These are phyloP conservation scores for Herpotrichia juniperi DNA, from an alignment of 2,329 filamentous ascomycete species.

Conservation along the genomic window DNA sequence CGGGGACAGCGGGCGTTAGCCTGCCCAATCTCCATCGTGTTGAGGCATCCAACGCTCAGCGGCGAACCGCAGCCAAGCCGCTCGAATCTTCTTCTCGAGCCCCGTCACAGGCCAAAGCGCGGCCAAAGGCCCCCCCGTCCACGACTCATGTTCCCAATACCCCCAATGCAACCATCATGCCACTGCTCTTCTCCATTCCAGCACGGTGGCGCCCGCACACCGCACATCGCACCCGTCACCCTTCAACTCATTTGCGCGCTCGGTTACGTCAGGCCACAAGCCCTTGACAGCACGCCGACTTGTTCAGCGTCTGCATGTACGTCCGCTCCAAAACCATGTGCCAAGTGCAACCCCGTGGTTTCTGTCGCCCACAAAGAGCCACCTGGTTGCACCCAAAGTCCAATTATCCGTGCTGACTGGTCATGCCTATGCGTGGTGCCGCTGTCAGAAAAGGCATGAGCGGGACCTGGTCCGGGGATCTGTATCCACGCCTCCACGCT, in stretches of 20 bases:
- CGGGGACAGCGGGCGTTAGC: not conserved
- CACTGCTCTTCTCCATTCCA: conserved; percentile 8
- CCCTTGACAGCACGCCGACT: not conserved
- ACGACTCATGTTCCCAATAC: not conserved
- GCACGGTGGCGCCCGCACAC: conserved; percentile 8
- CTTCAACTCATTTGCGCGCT: not conserved
- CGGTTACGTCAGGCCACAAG: conserved; percentile 10
- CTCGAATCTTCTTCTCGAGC: not conserved
- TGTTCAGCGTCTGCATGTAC: not conserved
- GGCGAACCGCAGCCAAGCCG: not conserved
- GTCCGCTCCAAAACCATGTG: conserved; percentile 6
- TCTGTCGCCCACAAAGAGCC: not conserved
- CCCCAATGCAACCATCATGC: conserved; percentile 20
- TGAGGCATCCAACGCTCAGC: not conserved
- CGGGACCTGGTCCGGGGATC: conserved; percentile 20
- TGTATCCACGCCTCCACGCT: conserved; percentile 13
- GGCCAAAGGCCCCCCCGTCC: too few species aligned
- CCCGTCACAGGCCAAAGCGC: too few species aligned
- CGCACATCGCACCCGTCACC: too few species aligned
- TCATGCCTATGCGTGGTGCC: conserved; percentile 13
- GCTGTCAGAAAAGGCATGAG: conserved; percentile 28
- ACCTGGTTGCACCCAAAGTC: not conserved
- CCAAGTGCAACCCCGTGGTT: conserved; percentile 6
- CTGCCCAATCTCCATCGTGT: not conserved
- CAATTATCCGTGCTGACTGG: not conserved